These are phyloP conservation scores for Colletotrichum agaves DNA, from an alignment of 2,329 filamentous ascomycete genomes.

Conservation along the genomic window DNA sequence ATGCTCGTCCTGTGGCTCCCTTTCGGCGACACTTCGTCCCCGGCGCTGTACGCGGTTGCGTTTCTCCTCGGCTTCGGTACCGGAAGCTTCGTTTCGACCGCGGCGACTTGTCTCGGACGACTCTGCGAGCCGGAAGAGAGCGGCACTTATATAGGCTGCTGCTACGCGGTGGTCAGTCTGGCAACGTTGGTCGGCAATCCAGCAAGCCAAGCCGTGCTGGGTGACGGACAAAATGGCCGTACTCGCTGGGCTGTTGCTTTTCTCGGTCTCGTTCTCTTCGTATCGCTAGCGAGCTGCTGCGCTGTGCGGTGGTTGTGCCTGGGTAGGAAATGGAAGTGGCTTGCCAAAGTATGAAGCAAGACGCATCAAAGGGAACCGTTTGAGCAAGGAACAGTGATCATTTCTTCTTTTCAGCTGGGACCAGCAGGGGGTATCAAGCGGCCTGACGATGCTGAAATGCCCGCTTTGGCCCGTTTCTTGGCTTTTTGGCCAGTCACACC, in stretches of 20 bases:
- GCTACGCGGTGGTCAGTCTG: slow-evolving; percentile 43
- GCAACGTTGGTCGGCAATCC: slow-evolving; percentile 38
- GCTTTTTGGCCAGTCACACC: neutral
- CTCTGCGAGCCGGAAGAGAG: slow-evolving; percentile 41
- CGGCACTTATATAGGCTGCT: slow-evolving; percentile 45
- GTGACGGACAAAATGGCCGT: slow-evolving; percentile 14
- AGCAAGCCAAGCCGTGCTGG: slow-evolving; percentile 27
- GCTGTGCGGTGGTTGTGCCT: slow-evolving; percentile 41
- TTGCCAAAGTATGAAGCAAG: slow-evolving; percentile 36
- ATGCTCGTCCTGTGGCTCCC: slow-evolving; percentile 44
- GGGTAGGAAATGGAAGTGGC: slow-evolving; percentile 38
- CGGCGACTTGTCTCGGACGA: slow-evolving; percentile 41
- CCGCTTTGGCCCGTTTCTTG: neutral
- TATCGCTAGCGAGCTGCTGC: slow-evolving; percentile 39
- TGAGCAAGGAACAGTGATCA: neutral
- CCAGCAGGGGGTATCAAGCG: slow-evolving; percentile 1
- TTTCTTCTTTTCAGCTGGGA: slow-evolving; percentile 21
- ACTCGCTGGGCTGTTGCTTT: slow-evolving; percentile 40
- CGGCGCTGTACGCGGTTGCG: slow-evolving; percentile 41
- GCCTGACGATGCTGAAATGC: neutral
- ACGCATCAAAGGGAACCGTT: neutral
- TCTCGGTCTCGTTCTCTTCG: slow-evolving; percentile 40
- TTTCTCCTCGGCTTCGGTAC: slow-evolving; percentile 45
- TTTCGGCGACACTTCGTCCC: slow-evolving; percentile 39
- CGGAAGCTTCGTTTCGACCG: slow-evolving; percentile 42